phyloP scores from a whole-genome alignment of 129 eudicot species.

The Erigeron canadensis region DNA sequence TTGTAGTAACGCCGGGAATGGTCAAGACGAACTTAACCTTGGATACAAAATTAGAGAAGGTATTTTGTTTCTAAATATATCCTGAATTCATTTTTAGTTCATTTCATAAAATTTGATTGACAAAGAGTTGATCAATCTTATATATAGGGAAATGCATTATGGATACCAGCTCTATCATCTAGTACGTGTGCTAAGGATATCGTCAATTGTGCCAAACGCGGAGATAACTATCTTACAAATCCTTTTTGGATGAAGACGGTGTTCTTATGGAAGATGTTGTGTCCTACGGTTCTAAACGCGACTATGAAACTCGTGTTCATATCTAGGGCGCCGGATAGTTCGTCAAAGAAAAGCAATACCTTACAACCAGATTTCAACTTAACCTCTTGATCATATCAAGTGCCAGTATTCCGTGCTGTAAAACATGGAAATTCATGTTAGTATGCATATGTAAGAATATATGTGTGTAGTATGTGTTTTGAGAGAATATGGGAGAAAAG shows the following conservation, averaged over 20 bases:
- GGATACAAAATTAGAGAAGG: constrained; percentile 16
- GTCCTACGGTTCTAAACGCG: constrained; percentile 45
- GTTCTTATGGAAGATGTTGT: constrained; percentile 35
- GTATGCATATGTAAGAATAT: too few species aligned
- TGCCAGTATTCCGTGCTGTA: too few species aligned
- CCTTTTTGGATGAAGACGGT: constrained; percentile 52
- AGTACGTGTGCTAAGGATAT: constrained; percentile 44
- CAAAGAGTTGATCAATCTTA: not conserved
- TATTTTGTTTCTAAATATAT: not conserved
- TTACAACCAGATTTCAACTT: too few species aligned
- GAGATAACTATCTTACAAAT: constrained; percentile 45
- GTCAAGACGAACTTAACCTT: constrained; percentile 19
- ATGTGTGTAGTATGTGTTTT: too few species aligned
- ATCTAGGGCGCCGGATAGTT: constrained; percentile 30
- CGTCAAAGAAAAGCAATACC: constrained; percentile 21
- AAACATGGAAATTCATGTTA: too few species aligned
- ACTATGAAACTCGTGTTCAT: constrained; percentile 28
- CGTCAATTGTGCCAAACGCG: constrained; percentile 57
- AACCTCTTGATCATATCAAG: too few species aligned
- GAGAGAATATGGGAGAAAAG: too few species aligned
- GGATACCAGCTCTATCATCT: constrained; percentile 34
- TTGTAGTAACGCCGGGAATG: constrained; percentile 25
- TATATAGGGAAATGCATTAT: constrained; percentile 28
- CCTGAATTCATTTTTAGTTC: not conserved
- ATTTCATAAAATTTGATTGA: not conserved